Conservation (phyloP, 169 alveolate species). For the Plasmodium inui region DNA sequence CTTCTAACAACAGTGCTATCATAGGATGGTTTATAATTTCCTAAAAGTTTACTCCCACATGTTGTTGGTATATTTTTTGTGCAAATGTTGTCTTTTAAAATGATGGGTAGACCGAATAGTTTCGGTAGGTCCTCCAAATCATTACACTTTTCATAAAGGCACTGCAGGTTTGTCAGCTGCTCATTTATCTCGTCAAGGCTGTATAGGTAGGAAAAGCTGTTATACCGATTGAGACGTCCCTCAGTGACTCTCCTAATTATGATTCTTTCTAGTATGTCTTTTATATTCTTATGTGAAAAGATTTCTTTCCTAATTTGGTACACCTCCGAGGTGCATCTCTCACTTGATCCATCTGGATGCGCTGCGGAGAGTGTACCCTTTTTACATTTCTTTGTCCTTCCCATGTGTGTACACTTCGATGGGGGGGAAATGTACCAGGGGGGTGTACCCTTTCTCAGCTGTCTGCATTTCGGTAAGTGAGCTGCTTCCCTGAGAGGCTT, state of each 20-base stretch:
- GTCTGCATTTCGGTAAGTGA: neutral
- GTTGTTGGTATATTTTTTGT: constrained; percentile 36
- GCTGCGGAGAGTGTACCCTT: neutral
- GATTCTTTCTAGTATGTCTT: constrained; percentile 4
- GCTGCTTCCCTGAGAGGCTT: neutral
- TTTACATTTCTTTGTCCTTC: neutral
- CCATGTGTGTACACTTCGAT: neutral
- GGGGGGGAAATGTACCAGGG: neutral
- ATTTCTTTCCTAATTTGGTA: constrained; percentile 54
- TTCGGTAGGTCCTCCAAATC: constrained; percentile 21
- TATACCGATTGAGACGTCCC: constrained; percentile 28
- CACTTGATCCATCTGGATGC: constrained; percentile 1
- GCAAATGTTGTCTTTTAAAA: constrained; percentile 44
- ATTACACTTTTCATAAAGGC: constrained; percentile 22
- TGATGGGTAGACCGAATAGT: constrained; percentile 53
- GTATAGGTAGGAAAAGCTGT: constrained; percentile 55
- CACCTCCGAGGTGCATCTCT: constrained; percentile 18
- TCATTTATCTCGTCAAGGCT: constrained; percentile 28
- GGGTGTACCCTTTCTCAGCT: neutral
- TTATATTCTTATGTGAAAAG: neutral
- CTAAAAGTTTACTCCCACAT: constrained; percentile 73
- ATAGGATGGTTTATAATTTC: constrained; percentile 76
- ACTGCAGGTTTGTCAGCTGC: constrained; percentile 25
- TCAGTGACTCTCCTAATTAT: constrained; percentile 15
- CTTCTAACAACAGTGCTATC: constrained; percentile 78